A percentile compares a stretch with the other conserved stretches of the same genome.
Conservation (phyloP, 1,139 yeast genomes). For the Pichia kudriavzevii region DNA sequence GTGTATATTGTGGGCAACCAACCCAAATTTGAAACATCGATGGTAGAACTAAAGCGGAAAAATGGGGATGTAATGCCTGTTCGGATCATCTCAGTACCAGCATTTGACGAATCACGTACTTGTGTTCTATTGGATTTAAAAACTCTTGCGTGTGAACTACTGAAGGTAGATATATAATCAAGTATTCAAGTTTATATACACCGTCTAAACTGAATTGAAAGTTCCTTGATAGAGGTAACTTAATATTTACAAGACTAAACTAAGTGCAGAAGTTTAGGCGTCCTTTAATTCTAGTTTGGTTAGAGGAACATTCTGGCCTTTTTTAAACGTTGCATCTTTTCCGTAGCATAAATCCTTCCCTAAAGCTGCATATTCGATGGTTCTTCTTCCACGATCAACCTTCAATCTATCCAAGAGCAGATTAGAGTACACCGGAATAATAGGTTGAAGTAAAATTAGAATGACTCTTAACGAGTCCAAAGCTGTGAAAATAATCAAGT, state of each 20-base stretch:
- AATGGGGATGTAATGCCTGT: slow-evolving; percentile 33
- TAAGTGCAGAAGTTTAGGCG: no score
- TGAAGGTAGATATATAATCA: no score
- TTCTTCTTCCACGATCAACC: slow-evolving; percentile 39
- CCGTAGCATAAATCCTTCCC: slow-evolving; percentile 49
- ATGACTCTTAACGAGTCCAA: slow-evolving; percentile 66
- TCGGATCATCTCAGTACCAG: slow-evolving; percentile 62
- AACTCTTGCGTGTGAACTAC: slow-evolving; percentile 43
- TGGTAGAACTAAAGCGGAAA: slow-evolving; percentile 28
- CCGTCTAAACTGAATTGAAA: no score
- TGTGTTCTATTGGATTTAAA: slow-evolving; percentile 58
- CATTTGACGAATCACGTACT: slow-evolving; percentile 58
- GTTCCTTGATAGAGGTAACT: no score
- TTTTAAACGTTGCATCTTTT: slow-evolving; percentile 26
- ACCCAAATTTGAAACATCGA: slow-evolving; percentile 41
- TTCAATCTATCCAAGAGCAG: slow-evolving; percentile 57
- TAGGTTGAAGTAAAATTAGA: slow-evolving; percentile 60
- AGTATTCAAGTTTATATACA: slow-evolving; percentile 4
- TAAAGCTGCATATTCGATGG: slow-evolving; percentile 31
- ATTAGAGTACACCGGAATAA: slow-evolving; percentile 59
- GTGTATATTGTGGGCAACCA: slow-evolving; percentile 86
- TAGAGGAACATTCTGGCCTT: slow-evolving; percentile 34
- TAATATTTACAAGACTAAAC: no score
- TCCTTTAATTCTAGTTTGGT: slow-evolving; percentile 24
- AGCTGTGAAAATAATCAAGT: slow-evolving; percentile 51